Evolutionary conservation across 768 basidiomycete species (phyloP), one percentile per base, ranked within the genome.

Genomic region (Calocybe cyanea): DNA sequence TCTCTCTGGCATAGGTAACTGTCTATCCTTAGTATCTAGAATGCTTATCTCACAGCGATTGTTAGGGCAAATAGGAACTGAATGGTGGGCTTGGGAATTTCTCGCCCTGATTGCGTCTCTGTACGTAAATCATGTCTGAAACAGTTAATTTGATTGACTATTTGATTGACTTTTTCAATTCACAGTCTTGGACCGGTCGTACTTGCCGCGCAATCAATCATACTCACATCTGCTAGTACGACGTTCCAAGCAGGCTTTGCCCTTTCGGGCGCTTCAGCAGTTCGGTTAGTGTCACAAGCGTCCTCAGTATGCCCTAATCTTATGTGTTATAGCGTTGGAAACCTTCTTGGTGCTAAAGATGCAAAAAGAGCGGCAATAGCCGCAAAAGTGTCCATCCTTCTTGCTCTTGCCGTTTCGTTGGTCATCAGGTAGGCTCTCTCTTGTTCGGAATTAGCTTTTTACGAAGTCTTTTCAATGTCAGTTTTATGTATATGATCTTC

Each of bases 61-160:
- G 6, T 28, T 28, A 76, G 81, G 80, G 1, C 91, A 92, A 63
- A 81, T 78, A 3, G 89, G 87, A 1, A 83, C 81, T 6, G 92
- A 96, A 63, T 97, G 93, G 94, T 96, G 93, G 93, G 83, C 86
- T 28, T 94, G 94, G 94, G 92, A 95, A 65, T 74, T 91, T 7
- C 63, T 87, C 33, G 83, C 81, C 17, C 65, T 78, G 1, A 72
- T 68, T 13, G 76, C 76, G 2, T 73, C 72, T 46, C 56, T 73
- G 69, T 75, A 52, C 43, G 70, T 59, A n/a, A 28, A n/a, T 35
- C 34, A 35, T 35, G 34, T 18, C 34, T 7, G 7, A 7, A n/a
- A 5, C 17, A 5, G 7, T 14, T 11, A 2, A n/a, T 39, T 14
- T 3, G n/a, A 2, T 6, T 14, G 9, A 19, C 13, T 6, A 19